A percentile compares a stretch with the other conserved stretches of the same genome.
Conservation (phyloP, 352 stramenopile species). For the Phytophthora brassicae region DNA sequence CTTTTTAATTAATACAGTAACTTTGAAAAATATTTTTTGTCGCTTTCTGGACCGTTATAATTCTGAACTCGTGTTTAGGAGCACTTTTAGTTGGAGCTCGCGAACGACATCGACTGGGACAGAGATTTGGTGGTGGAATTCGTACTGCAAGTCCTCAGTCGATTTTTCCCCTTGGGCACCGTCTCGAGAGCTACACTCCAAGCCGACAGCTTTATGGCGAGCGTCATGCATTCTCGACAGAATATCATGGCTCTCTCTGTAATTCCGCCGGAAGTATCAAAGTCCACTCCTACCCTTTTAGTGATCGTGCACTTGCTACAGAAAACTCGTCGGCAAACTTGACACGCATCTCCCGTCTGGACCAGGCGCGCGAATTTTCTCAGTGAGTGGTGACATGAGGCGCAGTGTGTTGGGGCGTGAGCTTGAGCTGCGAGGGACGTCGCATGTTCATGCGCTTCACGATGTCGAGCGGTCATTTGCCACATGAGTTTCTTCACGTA, state of each 20-base stretch:
- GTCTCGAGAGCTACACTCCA: conserved; percentile 44
- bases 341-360: conserved; percentile 27
- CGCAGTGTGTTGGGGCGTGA: conserved; percentile 27
- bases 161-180: conserved; percentile 12
- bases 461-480: conserved; percentile 39
- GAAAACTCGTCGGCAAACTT: conserved; percentile 37
- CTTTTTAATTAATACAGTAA: too few species aligned
- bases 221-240: conserved; percentile 47
- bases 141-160: conserved; percentile 2
- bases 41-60: too few species aligned
- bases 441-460: conserved; percentile 23
- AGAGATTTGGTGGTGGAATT: conserved; percentile 22
- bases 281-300: conserved; percentile 40
- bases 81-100: conserved; percentile 13
- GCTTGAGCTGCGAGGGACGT: conserved; percentile 13
- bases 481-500: conserved; percentile 69
- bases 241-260: conserved; percentile 51
- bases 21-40: too few species aligned
- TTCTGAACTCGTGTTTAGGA: too few species aligned
- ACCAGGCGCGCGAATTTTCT: conserved; percentile 30
- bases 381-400: conserved; percentile 31
- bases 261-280: conserved; percentile 31
- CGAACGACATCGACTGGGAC: conserved; percentile 19
- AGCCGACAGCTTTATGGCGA: conserved; percentile 38
- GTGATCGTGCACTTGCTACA: conserved; percentile 45